phyloP scores from a whole-genome alignment of 1,139 yeast species.

The Hansenula anomala region DNA sequence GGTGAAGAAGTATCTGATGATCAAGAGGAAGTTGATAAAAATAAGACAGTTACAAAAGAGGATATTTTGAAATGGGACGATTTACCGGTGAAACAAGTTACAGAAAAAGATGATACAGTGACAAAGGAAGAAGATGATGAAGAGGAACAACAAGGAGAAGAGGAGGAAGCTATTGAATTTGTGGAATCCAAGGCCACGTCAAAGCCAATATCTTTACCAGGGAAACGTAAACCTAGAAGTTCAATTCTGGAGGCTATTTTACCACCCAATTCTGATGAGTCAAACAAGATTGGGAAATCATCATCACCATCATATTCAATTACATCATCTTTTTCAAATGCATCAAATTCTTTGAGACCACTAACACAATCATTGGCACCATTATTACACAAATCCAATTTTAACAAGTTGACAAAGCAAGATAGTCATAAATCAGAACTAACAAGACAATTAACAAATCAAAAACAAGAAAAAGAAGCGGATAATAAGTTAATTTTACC shows the following conservation, averaged over 20 bases:
- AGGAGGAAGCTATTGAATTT: slow-evolving; percentile 15
- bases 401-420: slow-evolving; percentile 14
- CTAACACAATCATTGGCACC: slow-evolving; percentile 6
- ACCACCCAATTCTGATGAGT: slow-evolving; percentile 10
- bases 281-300: slow-evolving; percentile 17
- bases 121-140: background rate
- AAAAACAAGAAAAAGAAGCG: slow-evolving; percentile 4
- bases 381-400: slow-evolving; percentile 11
- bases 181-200: slow-evolving; percentile 6
- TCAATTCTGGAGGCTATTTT: slow-evolving; percentile 15
- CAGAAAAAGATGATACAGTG: background rate
- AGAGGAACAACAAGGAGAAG: background rate
- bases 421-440: slow-evolving; percentile 17
- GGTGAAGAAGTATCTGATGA: slow-evolving; percentile 13
- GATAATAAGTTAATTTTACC: slow-evolving; percentile 26
- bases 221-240: slow-evolving; percentile 6
- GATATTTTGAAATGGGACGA: slow-evolving; percentile 24
- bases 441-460: slow-evolving; percentile 21
- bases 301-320: slow-evolving; percentile 21
- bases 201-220: slow-evolving; percentile 3
- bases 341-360: slow-evolving; percentile 13
- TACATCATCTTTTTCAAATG: slow-evolving; percentile 18
- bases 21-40: slow-evolving; percentile 19
- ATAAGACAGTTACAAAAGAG: slow-evolving; percentile 27
- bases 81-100: slow-evolving; percentile 7